A percentile compares a stretch with the other conserved stretches of the same genome.
phyloP scores from a whole-genome alignment of 352 stramenopile genomes.

The Hyaloperonospora arabidopsidis region DNA sequence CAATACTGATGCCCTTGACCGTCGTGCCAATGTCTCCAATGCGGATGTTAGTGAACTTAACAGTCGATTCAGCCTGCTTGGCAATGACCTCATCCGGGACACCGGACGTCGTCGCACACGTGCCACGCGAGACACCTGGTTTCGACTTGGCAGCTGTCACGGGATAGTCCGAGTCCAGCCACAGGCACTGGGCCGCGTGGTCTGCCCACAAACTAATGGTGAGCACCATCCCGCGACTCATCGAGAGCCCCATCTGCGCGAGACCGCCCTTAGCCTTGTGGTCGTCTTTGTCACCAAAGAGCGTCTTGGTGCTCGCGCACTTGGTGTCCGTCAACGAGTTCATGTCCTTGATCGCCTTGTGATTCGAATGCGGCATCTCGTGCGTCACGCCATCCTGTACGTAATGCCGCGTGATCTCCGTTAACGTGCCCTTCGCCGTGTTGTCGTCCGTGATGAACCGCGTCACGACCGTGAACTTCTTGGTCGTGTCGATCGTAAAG shows the following conservation, averaged over 20 bases:
- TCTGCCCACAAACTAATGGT: slow-evolving; percentile 65
- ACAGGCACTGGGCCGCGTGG: slow-evolving; percentile 41
- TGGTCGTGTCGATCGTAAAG: slow-evolving; percentile 20
- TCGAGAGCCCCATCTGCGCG: slow-evolving; percentile 31
- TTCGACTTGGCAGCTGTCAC: slow-evolving; percentile 20
- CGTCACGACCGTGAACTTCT: slow-evolving; percentile 22
- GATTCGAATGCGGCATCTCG: slow-evolving; percentile 15
- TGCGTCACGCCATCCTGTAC: slow-evolving; percentile 13
- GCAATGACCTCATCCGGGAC: slow-evolving; percentile 33
- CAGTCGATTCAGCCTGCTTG: slow-evolving; percentile 34
- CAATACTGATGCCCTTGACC: slow-evolving; percentile 3
- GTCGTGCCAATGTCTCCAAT: slow-evolving; percentile 50
- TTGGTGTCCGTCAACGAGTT: slow-evolving; percentile 20
- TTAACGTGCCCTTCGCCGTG: slow-evolving; percentile 13
- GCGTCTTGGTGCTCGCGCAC: slow-evolving; percentile 18
- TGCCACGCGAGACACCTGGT: slow-evolving; percentile 40
- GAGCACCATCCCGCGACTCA: slow-evolving; percentile 48
- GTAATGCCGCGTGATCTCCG: slow-evolving; percentile 18
- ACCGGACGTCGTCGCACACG: slow-evolving; percentile 37
- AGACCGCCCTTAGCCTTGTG: slow-evolving; percentile 32
- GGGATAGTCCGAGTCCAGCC: slow-evolving; percentile 56
- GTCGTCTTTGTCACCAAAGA: slow-evolving; percentile 41
- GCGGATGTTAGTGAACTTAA: slow-evolving; percentile 39
- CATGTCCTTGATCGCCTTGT: slow-evolving; percentile 11
- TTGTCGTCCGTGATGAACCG: slow-evolving; percentile 24